Base-by-base conservation (phyloP, 2,329 filamentous ascomycete species). In the Shiraia sp. region DNA sequence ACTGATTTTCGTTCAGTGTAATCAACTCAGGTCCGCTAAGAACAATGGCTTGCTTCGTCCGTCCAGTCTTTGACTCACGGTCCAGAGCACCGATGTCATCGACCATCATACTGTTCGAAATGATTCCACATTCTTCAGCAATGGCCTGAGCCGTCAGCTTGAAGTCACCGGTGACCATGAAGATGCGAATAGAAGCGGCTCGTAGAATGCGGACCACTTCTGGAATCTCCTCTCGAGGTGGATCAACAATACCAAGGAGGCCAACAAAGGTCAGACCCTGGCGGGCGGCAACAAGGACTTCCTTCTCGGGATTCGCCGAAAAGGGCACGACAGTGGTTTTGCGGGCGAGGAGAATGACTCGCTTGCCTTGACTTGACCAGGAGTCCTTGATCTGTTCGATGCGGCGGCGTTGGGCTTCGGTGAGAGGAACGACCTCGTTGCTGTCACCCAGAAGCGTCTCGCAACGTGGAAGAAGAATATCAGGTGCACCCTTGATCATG, bases 111-210 rank as follows among this genome's bases (percentile, higher is more conserved):
- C 72, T 70, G 29, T 75, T 76, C 1, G 76, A 85, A 37, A 90
- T 77, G 58, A 90, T 89, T 7, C 86, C 84, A 45, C 85, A 88
- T 40, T 89, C 81, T 3, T 79, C 75, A 0, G 87, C 86, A 47
- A 91, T 90, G 1, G 86, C 84, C 47, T 82, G 76, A 0, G 87
- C 87, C 0, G 87, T 91, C 12, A 90, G 76, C 17, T 84, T 83
- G 61, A 87, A 90, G 59, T 91, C 87, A 8, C 87, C 86, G 1
- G 87, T 91, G 0, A 90, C 87, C 87, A 91, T 91, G 66, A 87
- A 85, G 22, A 90, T 82, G n/a, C 83, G 76, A 39, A 91, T 86
- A 1, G 85, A 85, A 3, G 88, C 87, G 1, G 79, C 75, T 10
- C 86, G 79, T 12, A 90, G 74, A 0, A 79, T 87, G n/a, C 73